Base-by-base conservation (phyloP, 2,329 filamentous ascomycete species). In the Dactylonectria macrodidyma region DNA sequence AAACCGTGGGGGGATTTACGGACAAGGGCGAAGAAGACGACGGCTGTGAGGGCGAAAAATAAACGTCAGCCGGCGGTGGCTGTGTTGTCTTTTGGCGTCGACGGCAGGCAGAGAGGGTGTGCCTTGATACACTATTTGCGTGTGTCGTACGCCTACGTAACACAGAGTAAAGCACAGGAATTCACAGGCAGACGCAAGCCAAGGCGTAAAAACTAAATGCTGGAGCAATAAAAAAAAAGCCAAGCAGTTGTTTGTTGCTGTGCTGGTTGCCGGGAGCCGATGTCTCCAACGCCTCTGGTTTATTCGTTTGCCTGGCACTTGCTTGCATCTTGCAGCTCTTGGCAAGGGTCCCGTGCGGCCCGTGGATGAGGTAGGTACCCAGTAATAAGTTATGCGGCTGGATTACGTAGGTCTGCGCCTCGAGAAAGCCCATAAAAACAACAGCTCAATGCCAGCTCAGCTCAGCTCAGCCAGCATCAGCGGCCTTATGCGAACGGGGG, bases 51-150 rank as follows among this genome's bases (percentile, higher is more conserved):
- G 72, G 73, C 70, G 60, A 75, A 74, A 66, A 70, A 60, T 66
- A 62, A 76, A 75, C 74, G 74, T 76, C 74, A 76, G 74, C 74
- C 68, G 67, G 74, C 62, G 74, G 71, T 65, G 71, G 71, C 69
- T 71, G 71, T 71, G 65, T 59, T 30, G 26, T 30, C 19, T 57
- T 52, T 59, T 52, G 59, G 59, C 54, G 58, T 24, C 58, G 47
- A 46, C 46, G 59, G 19, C 44, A 30, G 50, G 34, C 63, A 54
- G 51, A n/a, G 51, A 30, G 26, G 26, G 26, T 30, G 26, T 30
- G 26, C 26, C 26, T 30, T 30, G 26, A 7, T 30, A 30, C 26
- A 30, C 26, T 30, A 19, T 7, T 30, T 16, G 48, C 48, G 41
- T 33, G 4, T 54, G 33, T 36, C n/a, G 33, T 51, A 26, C 24